These are phyloP conservation scores for Phialophora verrucosa DNA, from an alignment of 2,329 filamentous ascomycete genomes.

Conservation along the genomic window DNA sequence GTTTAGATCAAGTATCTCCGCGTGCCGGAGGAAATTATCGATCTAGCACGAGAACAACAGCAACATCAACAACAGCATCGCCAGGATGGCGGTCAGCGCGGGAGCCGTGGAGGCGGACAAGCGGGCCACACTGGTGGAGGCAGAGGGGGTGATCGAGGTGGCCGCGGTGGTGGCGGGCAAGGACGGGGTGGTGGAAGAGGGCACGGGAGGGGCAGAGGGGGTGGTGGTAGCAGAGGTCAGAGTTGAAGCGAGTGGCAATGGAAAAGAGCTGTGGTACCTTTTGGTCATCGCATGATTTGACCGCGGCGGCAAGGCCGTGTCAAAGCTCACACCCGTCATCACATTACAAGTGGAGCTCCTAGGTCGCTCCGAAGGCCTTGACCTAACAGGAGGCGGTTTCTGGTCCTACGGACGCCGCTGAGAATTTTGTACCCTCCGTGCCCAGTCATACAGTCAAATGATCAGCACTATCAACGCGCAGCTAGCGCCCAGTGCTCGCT, in stretches of 20 bases:
- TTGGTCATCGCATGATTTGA: background rate
- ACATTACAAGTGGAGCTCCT: slow-evolving; percentile 2
- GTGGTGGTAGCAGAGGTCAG: slow-evolving; percentile 50
- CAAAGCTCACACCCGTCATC: slow-evolving; percentile 3
- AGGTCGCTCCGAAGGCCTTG: background rate
- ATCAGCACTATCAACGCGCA: slow-evolving; percentile 1
- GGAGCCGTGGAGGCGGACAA: slow-evolving; percentile 40
- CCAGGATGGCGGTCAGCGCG: slow-evolving; percentile 27
- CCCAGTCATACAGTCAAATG: slow-evolving; percentile 7
- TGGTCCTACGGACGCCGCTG: background rate
- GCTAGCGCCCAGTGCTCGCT: background rate
- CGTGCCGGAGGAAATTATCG: slow-evolving; percentile 95
- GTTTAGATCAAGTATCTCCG: slow-evolving; percentile 94
- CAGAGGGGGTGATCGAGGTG: slow-evolving; percentile 44
- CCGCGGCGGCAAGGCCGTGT: background rate
- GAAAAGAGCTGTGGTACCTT: background rate
- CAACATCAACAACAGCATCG: slow-evolving; percentile 50
- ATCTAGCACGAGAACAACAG: slow-evolving; percentile 90
- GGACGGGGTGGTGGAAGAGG: slow-evolving; percentile 51
- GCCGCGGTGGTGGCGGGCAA: slow-evolving; percentile 50
- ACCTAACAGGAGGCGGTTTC: background rate
- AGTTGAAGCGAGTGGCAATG: slow-evolving; percentile 18
- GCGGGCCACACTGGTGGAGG: slow-evolving; percentile 49
- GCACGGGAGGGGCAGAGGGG: slow-evolving; percentile 51
- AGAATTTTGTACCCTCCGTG: background rate